These are phyloP conservation scores for Dioscorea cayenensis DNA, from an alignment of 116 monocot species.

Conservation along the genomic window DNA sequence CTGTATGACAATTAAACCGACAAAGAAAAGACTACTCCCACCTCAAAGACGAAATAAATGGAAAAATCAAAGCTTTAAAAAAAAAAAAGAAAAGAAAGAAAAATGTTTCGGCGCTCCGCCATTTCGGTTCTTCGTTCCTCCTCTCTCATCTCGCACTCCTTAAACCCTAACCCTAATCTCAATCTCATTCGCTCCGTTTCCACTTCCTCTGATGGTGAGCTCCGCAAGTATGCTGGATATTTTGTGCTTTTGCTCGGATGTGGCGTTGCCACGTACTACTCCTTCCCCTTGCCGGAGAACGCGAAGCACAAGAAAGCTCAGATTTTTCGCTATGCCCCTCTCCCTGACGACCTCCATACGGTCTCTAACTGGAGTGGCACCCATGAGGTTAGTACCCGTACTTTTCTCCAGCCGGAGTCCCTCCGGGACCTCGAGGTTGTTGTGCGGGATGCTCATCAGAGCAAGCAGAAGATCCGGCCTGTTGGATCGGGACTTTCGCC, in stretches of 20 bases:
- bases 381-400: conserved; percentile 83
- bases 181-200: conserved; percentile 15
- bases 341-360: conserved; percentile 95
- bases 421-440: conserved; percentile 53
- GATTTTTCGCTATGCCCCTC: conserved; percentile 82
- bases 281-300: conserved; percentile 65
- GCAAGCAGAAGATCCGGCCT: conserved; percentile 56
- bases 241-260: conserved; percentile 65
- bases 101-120: background rate
- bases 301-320: conserved; percentile 89
- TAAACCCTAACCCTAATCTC: background rate
- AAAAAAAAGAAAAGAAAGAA: background rate
- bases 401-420: conserved; percentile 87
- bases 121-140: conserved; percentile 10
- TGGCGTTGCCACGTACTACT: conserved; percentile 89
- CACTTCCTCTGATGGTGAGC: conserved; percentile 49
- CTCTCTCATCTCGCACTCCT: background rate
- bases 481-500: conserved; percentile 91
- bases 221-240: conserved; percentile 89
- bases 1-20: too few relatives aligned
- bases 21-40: too few relatives aligned
- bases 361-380: conserved; percentile 97
- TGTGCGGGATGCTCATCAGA: conserved; percentile 47
- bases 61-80: background rate
- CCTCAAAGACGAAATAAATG: too few relatives aligned